Conservation (phyloP, 1,284 basidiomycete genomes). For the Tremellales sp. region DNA sequence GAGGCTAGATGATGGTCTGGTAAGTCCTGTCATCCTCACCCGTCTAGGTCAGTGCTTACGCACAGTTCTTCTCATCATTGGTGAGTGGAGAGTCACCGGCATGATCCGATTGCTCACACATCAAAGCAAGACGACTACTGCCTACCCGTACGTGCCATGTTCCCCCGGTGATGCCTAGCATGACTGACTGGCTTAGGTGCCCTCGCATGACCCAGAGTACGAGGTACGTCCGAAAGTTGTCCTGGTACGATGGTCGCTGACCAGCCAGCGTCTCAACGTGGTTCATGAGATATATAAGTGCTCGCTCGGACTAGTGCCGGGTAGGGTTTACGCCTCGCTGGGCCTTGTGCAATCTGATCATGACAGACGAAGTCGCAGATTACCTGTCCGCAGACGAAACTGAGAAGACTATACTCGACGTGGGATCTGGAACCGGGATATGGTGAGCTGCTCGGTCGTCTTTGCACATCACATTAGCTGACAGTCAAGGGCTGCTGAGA, state of each 20-base stretch:
- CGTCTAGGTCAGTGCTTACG: neutral
- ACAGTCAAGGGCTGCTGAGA: neutral
- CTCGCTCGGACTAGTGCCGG: no score
- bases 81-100: neutral
- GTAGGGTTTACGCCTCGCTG: no score
- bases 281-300: no score
- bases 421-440: neutral
- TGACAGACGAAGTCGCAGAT: neutral
- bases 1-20: neutral
- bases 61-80: neutral
- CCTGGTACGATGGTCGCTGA: neutral
- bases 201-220: constrained; percentile 3
- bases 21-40: neutral
- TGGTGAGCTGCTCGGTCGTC: neutral
- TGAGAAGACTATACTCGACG: neutral
- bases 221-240: constrained; percentile 4
- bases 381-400: neutral
- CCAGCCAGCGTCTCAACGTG: no score
- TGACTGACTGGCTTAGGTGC: neutral
- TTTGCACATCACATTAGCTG: neutral
- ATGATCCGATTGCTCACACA: neutral
- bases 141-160: neutral
- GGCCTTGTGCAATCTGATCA: neutral
- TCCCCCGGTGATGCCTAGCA: neutral
- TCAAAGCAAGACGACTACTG: constrained; percentile 7